Evolutionary conservation across 2,329 filamentous ascomycete species (phyloP), one percentile per base, ranked within the genome.

Genomic region (Neofusicoccum sp.): DNA sequence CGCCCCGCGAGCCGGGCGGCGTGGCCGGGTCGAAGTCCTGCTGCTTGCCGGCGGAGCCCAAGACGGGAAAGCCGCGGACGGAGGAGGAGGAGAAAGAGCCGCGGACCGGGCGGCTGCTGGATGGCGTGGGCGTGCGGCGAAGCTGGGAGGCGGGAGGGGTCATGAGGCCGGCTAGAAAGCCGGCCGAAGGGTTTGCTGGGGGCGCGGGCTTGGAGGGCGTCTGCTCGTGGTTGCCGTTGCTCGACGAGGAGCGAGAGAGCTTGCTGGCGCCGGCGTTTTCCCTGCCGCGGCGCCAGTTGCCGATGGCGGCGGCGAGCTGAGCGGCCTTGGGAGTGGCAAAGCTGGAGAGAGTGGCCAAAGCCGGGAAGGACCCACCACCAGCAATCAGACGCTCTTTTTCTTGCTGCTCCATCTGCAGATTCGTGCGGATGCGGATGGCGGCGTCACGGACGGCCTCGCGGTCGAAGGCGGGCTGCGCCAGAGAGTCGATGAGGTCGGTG

Each of bases 391-490:
- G 85, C 74, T 98, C 93, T 56, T 91, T 90, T 76, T 97, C 93
- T 73, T 96, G 91, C 72, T 96, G 90, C 75, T 99, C 93, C 95
- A 99, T 99, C 73, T 98, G 91, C 36, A 99, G 81, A 70, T 96
- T 97, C 12, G 95, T 91, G 72, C 91, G 91, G 63, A 99, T 87
- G 58, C 95, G 89, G 67, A 98, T 98, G 36, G 91, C 90, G 5
- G 93, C 92, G 71, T 98, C 93, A 68, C 90, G 90, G 65, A 97
- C 89, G 5, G 85, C 83, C 64, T 91, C 86, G 61, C 86, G 85
- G 73, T 98, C 88, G 71, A 90, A 95, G 28, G 82, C 80, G 4
- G 92, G 88, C 64, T 87, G 82, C 2, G 89, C 88, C 30, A 98
- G 82, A 5, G 89, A 87, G 54, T 83, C 83, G 71, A 98, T 93